Percentiles rank a stretch among this genome's conserved stretches.
phyloP scores from a whole-genome alignment of 306 rosid genomes.

The Pyrus bretschneideri region DNA sequence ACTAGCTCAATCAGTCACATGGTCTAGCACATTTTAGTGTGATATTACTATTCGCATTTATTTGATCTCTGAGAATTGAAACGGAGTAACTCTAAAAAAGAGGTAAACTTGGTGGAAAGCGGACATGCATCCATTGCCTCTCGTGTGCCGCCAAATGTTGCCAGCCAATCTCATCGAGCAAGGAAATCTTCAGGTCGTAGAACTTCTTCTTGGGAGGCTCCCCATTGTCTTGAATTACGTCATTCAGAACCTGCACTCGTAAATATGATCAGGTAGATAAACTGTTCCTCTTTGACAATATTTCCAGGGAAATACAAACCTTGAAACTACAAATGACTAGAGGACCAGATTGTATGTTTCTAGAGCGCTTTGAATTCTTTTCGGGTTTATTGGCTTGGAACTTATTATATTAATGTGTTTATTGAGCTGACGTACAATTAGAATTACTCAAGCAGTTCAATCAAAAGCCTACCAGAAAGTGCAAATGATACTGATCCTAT shows the following conservation, averaged over 20 bases:
- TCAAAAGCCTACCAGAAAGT: too few relatives aligned
- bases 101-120: constrained; percentile 76
- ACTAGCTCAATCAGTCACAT: constrained; percentile 13
- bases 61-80: background rate
- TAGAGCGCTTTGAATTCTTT: background rate
- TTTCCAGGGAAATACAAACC: background rate
- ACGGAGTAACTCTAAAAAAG: constrained; percentile 37
- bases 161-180: constrained; percentile 88
- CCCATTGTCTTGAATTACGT: constrained; percentile 63
- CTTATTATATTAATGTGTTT: background rate
- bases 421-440: too few relatives aligned
- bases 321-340: background rate
- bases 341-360: background rate
- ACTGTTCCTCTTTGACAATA: too few relatives aligned
- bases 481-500: too few relatives aligned
- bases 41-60: background rate
- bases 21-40: background rate
- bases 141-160: constrained; percentile 60
- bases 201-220: constrained; percentile 76
- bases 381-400: background rate
- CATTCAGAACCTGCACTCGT: constrained; percentile 48
- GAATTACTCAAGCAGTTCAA: too few relatives aligned
- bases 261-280: background rate
- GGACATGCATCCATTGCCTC: constrained; percentile 82
- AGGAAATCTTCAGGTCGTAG: constrained; percentile 65